A percentile compares a stretch with the other conserved stretches of the same genome.
Evolutionary conservation across 148 eudicot species (phyloP).

Genomic region (Talinum fruticosum): DNA sequence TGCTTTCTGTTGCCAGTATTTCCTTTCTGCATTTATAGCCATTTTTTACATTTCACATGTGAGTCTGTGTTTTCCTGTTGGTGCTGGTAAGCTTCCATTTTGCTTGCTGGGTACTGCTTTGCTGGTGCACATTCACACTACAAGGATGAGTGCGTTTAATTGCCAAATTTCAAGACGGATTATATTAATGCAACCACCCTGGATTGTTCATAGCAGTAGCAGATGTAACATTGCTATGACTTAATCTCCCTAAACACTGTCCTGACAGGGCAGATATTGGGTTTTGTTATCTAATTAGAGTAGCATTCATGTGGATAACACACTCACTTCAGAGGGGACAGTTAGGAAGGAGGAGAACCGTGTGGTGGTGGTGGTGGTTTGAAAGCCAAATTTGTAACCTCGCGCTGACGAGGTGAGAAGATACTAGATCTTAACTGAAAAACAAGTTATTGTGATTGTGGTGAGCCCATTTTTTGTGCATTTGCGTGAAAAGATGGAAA

Average conservation of each 20-base stretch:
- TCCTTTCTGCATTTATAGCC: too few species aligned
- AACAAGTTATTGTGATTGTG: background rate
- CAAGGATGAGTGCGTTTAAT: background rate
- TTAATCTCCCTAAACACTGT: background rate
- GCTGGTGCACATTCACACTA: background rate
- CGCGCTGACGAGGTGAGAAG: background rate
- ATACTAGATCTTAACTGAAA: background rate
- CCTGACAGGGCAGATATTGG: background rate
- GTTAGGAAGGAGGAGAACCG: too few species aligned
- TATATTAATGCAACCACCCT: background rate
- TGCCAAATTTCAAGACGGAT: too few species aligned
- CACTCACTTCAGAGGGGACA: too few species aligned
- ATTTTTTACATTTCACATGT: too few species aligned
- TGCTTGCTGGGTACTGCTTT: background rate
- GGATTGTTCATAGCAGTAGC: background rate
- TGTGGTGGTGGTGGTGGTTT: background rate
- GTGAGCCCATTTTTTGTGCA: background rate
- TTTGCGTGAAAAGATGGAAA: conserved; percentile 20
- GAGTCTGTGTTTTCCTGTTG: conserved; percentile 5
- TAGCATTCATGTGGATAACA: too few species aligned
- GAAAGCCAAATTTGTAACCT: background rate
- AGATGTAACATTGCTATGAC: background rate
- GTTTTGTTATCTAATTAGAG: too few species aligned
- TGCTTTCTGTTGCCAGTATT: too few species aligned
- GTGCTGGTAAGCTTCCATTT: background rate